Percentiles rank a stretch among this genome's conserved stretches.
Conservation (phyloP, 306 rosid genomes). For the Quillaja saponaria region DNA sequence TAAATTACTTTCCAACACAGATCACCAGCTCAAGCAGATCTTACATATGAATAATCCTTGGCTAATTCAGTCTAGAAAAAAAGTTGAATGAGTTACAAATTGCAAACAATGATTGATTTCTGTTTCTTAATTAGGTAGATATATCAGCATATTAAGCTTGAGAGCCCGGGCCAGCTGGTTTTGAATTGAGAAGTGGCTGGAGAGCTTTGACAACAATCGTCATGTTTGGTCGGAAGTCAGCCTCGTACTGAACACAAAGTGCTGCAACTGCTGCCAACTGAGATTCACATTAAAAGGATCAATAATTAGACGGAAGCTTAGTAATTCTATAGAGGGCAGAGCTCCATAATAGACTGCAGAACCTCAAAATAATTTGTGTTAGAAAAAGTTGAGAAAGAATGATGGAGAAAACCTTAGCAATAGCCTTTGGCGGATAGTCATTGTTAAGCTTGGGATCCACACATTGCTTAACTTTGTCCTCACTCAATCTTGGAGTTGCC, state of each 20-base stretch:
- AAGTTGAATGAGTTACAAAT: too few species aligned
- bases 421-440: slow-evolving; percentile 90
- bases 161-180: slow-evolving; percentile 72
- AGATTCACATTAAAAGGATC: slow-evolving; percentile 27
- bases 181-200: slow-evolving; percentile 88
- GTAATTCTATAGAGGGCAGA: too few species aligned
- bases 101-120: too few species aligned
- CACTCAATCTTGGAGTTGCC: slow-evolving; percentile 99
- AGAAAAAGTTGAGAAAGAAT: slow-evolving; percentile 2
- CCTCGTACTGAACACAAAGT: slow-evolving; percentile 94
- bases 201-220: slow-evolving; percentile 95
- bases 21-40: too few species aligned
- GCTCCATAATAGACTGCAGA: neutral
- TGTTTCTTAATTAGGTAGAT: too few species aligned
- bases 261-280: slow-evolving; percentile 99
- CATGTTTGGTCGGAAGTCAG: slow-evolving; percentile 98
- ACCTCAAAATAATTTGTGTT: neutral
- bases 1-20: too few species aligned
- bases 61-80: too few species aligned
- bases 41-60: too few species aligned
- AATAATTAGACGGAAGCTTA: neutral
- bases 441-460: slow-evolving; percentile 95
- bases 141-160: slow-evolving; percentile 31
- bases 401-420: slow-evolving; percentile 73
- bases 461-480: slow-evolving; percentile 97